Percentiles rank a stretch among this genome's conserved stretches.
Evolutionary conservation across 192 early-diverging fungal genomes (phyloP).

Genomic region (Martensiomyces pterosporus): DNA sequence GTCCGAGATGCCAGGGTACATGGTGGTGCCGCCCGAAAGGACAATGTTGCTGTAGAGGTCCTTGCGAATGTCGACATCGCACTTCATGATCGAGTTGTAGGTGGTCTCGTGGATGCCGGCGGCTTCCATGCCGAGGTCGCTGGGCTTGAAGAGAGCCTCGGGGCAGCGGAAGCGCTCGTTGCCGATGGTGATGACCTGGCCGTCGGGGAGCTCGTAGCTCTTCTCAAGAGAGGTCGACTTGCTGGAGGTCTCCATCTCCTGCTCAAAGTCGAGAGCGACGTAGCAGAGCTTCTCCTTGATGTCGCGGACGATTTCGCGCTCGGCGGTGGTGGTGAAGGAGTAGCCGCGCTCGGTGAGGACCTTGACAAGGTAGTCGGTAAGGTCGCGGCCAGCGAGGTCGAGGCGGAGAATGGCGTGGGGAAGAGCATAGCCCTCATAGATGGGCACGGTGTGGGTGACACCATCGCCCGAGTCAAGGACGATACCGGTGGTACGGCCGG

Average conservation of each 20-base stretch:
- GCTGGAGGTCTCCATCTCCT: constrained; percentile 94
- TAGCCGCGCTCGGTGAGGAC: constrained; percentile 96
- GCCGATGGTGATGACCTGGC: constrained; percentile 96
- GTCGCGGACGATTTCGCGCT: constrained; percentile 97
- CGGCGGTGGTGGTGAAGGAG: constrained; percentile 91
- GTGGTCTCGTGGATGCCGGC: constrained; percentile 96
- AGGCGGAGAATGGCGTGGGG: constrained; percentile 95
- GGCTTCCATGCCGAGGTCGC: constrained; percentile 83
- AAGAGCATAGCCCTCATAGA: constrained; percentile 96
- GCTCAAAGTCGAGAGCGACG: constrained; percentile 95
- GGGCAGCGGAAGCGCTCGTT: constrained; percentile 98
- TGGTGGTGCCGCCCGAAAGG: constrained; percentile 93
- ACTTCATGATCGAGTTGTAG: constrained; percentile 96
- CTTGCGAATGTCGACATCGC: constrained; percentile 94
- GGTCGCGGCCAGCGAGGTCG: constrained; percentile 94
- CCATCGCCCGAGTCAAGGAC: constrained; percentile 98
- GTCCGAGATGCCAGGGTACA: constrained; percentile 97
- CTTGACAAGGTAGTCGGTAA: constrained; percentile 92
- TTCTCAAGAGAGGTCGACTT: constrained; percentile 92
- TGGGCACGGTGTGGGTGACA: constrained; percentile 96
- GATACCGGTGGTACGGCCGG: constrained; percentile 97
- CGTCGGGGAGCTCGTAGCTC: constrained; percentile 98
- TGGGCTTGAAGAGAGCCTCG: constrained; percentile 97
- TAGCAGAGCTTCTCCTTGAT: constrained; percentile 99
- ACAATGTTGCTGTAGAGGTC: constrained; percentile 97